These are phyloP conservation scores for Cutaneotrichosporon sp. DNA, from an alignment of 1,284 basidiomycete genomes.

Conservation along the genomic window DNA sequence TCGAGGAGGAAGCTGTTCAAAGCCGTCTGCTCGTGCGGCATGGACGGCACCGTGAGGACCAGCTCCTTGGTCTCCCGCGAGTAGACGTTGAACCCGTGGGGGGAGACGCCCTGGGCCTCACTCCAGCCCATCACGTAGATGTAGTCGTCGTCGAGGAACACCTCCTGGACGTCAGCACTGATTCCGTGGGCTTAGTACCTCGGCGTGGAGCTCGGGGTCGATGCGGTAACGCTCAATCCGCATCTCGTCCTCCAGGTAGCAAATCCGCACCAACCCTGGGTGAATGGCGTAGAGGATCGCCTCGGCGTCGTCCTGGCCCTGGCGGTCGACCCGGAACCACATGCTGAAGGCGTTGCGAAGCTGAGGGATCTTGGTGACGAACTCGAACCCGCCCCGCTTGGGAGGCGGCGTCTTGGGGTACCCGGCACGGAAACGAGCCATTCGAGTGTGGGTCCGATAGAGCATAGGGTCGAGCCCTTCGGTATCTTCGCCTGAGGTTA, in stretches of 20 bases:
- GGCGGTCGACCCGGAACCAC: background rate
- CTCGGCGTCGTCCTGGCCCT: background rate
- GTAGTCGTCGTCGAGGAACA: constrained; percentile 1
- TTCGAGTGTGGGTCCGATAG: background rate
- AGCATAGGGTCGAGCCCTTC: background rate
- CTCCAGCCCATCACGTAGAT: background rate
- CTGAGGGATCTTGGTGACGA: background rate
- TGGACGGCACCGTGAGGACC: background rate
- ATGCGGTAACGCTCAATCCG: background rate
- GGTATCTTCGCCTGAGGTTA: background rate
- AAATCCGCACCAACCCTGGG: background rate
- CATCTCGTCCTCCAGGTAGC: background rate
- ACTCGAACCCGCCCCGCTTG: background rate
- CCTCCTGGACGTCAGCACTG: background rate
- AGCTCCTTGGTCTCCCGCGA: background rate
- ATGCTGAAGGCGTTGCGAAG: background rate
- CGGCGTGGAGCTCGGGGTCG: background rate
- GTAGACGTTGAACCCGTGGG: background rate
- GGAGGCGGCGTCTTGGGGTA: background rate
- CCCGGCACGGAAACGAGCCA: background rate
- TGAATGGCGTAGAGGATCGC: background rate
- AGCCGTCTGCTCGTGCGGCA: background rate
- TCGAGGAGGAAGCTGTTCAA: background rate
- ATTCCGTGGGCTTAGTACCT: background rate
- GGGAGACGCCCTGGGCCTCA: background rate